These are phyloP conservation scores for Fusarium euwallaceae DNA, from an alignment of 2,329 filamentous ascomycete species.

Conservation along the genomic window DNA sequence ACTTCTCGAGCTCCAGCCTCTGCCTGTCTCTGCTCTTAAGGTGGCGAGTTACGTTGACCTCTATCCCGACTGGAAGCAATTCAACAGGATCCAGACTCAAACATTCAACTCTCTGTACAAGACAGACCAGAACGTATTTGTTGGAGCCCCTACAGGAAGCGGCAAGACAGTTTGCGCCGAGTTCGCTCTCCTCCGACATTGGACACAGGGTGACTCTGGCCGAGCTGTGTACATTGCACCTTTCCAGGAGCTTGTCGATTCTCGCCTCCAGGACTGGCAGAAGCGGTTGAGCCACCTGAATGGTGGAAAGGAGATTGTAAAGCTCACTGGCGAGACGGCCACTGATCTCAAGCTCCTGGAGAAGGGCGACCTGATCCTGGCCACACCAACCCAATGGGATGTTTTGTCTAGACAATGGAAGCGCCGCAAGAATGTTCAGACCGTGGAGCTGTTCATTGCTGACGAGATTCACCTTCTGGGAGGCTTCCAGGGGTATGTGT, in stretches of 20 bases:
- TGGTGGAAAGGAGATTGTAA: slow-evolving; percentile 91
- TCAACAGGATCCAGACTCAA: slow-evolving; percentile 98
- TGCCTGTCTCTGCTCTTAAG: slow-evolving; percentile 91
- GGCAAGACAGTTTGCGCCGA: slow-evolving; percentile 98
- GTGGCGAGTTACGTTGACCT: slow-evolving; percentile 83
- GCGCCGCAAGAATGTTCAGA: slow-evolving; percentile 93
- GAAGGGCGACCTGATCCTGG: slow-evolving; percentile 87
- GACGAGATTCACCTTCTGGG: slow-evolving; percentile 96
- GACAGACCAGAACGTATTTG: slow-evolving; percentile 92
- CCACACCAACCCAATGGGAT: slow-evolving; percentile 96
- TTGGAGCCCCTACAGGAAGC: slow-evolving; percentile 93
- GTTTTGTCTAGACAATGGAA: slow-evolving; percentile 96
- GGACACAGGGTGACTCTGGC: slow-evolving; percentile 70
- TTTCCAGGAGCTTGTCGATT: slow-evolving; percentile 92
- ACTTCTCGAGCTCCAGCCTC: slow-evolving; percentile 89
- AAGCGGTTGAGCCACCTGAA: slow-evolving; percentile 78
- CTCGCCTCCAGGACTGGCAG: slow-evolving; percentile 86
- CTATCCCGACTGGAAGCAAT: slow-evolving; percentile 86
- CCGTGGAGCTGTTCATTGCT: slow-evolving; percentile 90
- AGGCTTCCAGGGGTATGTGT: slow-evolving; percentile 86
- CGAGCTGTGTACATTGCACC: slow-evolving; percentile 95
- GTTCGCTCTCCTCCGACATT: slow-evolving; percentile 90
- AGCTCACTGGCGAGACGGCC: slow-evolving; percentile 92
- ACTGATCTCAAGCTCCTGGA: slow-evolving; percentile 91
- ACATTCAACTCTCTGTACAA: slow-evolving; percentile 94